Conservation (phyloP, 352 stramenopile genomes). For the Phytophthora crassamura region DNA sequence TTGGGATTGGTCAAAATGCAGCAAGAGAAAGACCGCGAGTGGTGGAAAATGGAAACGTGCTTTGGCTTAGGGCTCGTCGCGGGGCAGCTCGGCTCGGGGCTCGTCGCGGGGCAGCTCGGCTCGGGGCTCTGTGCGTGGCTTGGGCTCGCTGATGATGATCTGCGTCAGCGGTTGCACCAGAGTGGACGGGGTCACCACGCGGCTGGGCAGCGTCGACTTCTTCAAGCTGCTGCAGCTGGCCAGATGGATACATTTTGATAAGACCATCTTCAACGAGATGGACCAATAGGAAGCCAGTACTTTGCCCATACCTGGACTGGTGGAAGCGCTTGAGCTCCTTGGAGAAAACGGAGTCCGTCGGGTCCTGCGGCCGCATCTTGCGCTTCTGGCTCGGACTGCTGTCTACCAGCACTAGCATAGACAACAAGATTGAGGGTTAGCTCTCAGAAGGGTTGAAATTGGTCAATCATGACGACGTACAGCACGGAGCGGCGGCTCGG, state of each 20-base stretch:
- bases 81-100: conserved; percentile 3
- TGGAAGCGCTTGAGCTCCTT: conserved; percentile 76
- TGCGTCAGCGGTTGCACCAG: conserved; percentile 65
- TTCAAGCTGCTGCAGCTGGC: conserved; percentile 19
- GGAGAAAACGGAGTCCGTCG: conserved; percentile 50
- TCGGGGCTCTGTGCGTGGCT: conserved; percentile 1
- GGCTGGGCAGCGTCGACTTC: conserved; percentile 10
- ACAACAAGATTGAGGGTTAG: conserved; percentile 5
- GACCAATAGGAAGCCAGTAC: conserved; percentile 3
- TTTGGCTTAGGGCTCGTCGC: conserved; percentile 10
- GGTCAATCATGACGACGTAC: conserved; percentile 26
- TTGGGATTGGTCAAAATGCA: not conserved
- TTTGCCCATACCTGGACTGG: conserved; percentile 40
- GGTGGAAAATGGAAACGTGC: conserved; percentile 1
- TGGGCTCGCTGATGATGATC: conserved; percentile 52
- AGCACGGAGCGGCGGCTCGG: conserved; percentile 25
- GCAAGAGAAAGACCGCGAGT: not conserved
- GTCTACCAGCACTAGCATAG: conserved; percentile 38
- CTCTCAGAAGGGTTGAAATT: not conserved
- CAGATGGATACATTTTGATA: conserved; percentile 16
- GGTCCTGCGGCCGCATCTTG: conserved; percentile 62
- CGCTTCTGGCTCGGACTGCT: conserved; percentile 79
- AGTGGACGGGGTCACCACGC: conserved; percentile 57
- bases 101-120: no score
- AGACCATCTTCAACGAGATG: conserved; percentile 17